Evolutionary conservation across 2,329 filamentous ascomycete species (phyloP).

Genomic region (Pestalotiopsis sp.): DNA sequence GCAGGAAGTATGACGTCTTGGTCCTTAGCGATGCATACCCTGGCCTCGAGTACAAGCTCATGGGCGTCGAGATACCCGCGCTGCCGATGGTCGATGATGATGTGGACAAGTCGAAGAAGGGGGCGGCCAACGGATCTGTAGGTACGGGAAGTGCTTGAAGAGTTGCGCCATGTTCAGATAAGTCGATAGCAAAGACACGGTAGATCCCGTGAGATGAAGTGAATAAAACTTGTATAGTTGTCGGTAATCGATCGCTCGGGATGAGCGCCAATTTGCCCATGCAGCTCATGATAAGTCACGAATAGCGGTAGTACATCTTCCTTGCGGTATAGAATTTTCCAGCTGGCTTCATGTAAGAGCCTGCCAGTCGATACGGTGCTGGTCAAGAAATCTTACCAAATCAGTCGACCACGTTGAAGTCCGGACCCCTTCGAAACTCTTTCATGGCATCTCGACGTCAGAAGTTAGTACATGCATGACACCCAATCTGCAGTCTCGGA

Average conservation of each 20-base stretch:
- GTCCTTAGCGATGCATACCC: constrained; percentile 89
- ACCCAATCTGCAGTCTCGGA: background rate
- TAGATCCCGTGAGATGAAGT: too few species aligned
- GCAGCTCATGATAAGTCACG: too few species aligned
- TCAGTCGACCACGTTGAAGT: too few species aligned
- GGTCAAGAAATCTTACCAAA: too few species aligned
- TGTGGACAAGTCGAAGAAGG: constrained; percentile 45
- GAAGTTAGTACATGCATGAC: background rate
- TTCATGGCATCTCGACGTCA: background rate
- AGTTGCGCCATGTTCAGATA: background rate
- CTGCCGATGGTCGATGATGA: constrained; percentile 51
- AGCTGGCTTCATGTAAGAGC: too few species aligned
- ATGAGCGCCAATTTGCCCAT: too few species aligned
- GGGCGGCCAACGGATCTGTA: background rate
- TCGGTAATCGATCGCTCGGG: too few species aligned
- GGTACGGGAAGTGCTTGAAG: background rate
- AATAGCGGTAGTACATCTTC: too few species aligned
- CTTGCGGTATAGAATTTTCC: too few species aligned
- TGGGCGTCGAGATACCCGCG: constrained; percentile 54
- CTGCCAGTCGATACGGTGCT: too few species aligned
- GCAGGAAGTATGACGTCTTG: constrained; percentile 69
- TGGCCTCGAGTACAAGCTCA: constrained; percentile 63
- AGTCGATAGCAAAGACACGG: too few species aligned
- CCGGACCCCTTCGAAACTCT: background rate
- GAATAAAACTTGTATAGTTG: too few species aligned